These are phyloP conservation scores for Boletus subcaerulescens DNA, from an alignment of 768 basidiomycete genomes.

Conservation along the genomic window DNA sequence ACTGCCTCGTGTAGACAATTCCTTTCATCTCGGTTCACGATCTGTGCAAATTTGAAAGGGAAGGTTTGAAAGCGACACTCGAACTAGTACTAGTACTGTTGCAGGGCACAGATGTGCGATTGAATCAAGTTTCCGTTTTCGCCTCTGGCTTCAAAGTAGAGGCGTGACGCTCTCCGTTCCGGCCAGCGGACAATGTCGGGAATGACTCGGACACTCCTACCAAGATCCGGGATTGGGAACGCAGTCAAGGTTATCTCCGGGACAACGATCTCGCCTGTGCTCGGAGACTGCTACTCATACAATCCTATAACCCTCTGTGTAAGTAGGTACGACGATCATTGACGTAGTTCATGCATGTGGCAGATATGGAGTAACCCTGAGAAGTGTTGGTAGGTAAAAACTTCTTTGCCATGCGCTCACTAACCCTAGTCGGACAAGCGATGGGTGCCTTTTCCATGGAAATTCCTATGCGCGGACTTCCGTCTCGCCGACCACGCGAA, in stretches of 20 bases:
- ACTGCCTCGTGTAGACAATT: neutral
- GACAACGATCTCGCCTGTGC: neutral
- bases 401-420: neutral
- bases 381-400: conserved; percentile 5
- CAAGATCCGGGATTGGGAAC: neutral
- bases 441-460: conserved; percentile 11
- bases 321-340: neutral
- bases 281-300: neutral
- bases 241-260: neutral
- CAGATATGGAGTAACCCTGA: neutral
- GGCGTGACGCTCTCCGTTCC: neutral
- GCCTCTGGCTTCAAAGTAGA: neutral
- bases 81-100: neutral
- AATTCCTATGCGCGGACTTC: neutral
- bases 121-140: neutral
- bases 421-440: neutral
- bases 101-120: neutral
- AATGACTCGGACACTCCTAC: neutral
- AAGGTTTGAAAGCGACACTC: neutral
- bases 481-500: no score
- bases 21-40: neutral
- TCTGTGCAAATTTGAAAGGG: neutral
- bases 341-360: neutral
- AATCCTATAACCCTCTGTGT: neutral
- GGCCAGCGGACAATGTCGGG: conserved; percentile 2